phyloP scores from a whole-genome alignment of 192 early-diverging fungal species.

The Coemansia sp. region DNA sequence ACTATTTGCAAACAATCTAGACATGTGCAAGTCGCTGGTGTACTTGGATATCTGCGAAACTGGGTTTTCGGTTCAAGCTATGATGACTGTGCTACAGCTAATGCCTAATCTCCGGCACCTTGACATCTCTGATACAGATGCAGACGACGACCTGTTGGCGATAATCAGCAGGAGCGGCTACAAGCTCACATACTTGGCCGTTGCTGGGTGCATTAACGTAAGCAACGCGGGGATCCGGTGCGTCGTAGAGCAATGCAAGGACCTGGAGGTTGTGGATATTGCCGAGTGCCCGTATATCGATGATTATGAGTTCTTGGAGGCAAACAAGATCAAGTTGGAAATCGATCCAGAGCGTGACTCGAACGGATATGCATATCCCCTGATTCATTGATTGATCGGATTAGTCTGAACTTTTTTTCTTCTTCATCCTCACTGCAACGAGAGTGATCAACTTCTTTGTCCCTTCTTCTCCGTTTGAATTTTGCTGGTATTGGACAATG shows the following conservation, averaged over 20 bases:
- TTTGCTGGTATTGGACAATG: constrained; percentile 14
- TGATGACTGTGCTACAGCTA: neutral
- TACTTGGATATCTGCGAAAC: constrained; percentile 4
- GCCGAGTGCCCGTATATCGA: neutral
- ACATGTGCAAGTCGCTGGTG: neutral
- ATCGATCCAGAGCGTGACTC: neutral
- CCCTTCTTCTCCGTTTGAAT: constrained; percentile 1
- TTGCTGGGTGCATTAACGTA: neutral
- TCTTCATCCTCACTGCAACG: neutral
- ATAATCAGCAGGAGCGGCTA: neutral
- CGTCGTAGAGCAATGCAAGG: neutral
- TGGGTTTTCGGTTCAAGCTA: neutral
- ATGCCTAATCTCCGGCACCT: neutral
- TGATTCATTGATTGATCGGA: neutral
- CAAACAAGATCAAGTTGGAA: neutral
- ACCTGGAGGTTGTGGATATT: neutral
- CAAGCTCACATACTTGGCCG: neutral
- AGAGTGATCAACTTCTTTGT: neutral
- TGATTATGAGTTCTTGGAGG: neutral
- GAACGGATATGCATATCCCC: neutral
- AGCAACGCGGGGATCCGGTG: neutral
- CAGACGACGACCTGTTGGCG: neutral
- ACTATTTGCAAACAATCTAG: neutral
- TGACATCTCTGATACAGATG: neutral
- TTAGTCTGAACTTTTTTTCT: neutral